phyloP scores from a whole-genome alignment of 805 yeast genomes.

The Metschnikowia orientalis region DNA sequence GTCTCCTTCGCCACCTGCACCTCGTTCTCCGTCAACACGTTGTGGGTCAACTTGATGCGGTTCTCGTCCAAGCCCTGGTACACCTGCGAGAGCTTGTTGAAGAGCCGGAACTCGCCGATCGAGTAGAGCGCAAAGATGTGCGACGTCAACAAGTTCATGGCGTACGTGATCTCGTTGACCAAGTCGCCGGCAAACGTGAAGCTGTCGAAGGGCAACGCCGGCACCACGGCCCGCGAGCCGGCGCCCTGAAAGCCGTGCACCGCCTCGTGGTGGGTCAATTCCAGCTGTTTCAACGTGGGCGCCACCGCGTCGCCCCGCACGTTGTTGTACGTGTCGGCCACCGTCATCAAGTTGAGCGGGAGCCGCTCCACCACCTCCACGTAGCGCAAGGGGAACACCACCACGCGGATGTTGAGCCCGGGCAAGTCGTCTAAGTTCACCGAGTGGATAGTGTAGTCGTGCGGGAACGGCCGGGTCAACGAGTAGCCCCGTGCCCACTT shows the following conservation, averaged over 20 bases:
- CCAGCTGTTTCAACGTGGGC: conserved; percentile 34
- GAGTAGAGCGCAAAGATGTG: conserved; percentile 70
- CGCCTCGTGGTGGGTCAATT: conserved; percentile 22
- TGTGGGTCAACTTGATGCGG: conserved; percentile 47
- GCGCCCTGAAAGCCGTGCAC: conserved; percentile 15
- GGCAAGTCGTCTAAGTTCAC: conserved; percentile 62
- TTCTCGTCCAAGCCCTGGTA: conserved; percentile 57
- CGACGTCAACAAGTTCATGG: conserved; percentile 53
- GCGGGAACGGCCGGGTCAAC: conserved; percentile 63
- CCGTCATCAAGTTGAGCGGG: conserved; percentile 30
- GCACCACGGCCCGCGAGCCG: conserved; percentile 22
- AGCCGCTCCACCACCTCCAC: conserved; percentile 43
- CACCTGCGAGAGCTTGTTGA: conserved; percentile 48
- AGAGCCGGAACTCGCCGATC: conserved; percentile 62
- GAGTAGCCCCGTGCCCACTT: conserved; percentile 82
- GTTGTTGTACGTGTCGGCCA: conserved; percentile 28
- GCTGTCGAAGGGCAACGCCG: conserved; percentile 52
- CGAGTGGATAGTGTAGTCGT: conserved; percentile 59
- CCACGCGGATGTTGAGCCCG: conserved; percentile 48
- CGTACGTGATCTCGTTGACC: conserved; percentile 53
- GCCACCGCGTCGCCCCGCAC: conserved; percentile 20
- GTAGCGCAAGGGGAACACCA: conserved; percentile 57
- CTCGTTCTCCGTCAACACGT: conserved; percentile 55
- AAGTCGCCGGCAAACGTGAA: conserved; percentile 40
- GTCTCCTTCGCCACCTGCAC: conserved; percentile 43